phyloP scores from a whole-genome alignment of 208 protist genomes.

The Leishmania lainsoni region DNA sequence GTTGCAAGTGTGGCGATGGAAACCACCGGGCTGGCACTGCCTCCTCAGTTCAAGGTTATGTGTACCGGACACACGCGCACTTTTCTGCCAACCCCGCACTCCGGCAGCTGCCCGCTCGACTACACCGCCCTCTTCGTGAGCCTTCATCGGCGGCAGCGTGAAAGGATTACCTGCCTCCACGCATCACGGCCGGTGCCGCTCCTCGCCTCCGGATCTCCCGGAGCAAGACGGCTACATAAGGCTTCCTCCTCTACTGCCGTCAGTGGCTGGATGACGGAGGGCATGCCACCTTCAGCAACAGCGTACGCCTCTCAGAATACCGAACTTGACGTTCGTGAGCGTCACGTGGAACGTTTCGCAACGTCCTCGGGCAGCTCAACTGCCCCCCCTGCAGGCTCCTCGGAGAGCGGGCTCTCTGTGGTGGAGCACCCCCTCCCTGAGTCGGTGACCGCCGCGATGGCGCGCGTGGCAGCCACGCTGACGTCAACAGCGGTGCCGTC shows the following conservation, averaged over 20 bases:
- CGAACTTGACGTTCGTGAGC: background rate
- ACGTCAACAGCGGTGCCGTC: background rate
- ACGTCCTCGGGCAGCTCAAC: background rate
- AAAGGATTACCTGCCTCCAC: constrained; percentile 14
- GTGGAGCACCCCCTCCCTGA: constrained; percentile 21
- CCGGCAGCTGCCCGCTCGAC: constrained; percentile 34
- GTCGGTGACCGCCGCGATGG: constrained; percentile 23
- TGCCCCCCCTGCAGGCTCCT: background rate
- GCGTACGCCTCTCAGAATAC: constrained; percentile 10
- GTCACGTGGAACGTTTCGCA: background rate
- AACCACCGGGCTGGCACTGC: background rate
- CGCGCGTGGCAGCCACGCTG: constrained; percentile 1
- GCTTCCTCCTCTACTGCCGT: background rate
- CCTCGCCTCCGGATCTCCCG: background rate
- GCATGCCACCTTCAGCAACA: background rate
- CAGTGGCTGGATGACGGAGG: background rate
- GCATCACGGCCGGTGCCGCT: constrained; percentile 17
- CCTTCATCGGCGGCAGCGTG: constrained; percentile 21
- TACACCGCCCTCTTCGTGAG: constrained; percentile 28
- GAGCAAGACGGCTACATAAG: background rate
- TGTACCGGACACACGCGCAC: constrained; percentile 17
- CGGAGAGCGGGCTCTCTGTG: background rate
- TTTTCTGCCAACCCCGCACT: constrained; percentile 23
- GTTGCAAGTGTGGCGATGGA: background rate
- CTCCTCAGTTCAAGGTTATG: constrained; percentile 8